Base-by-base conservation (phyloP, 768 basidiomycete genomes). In the Rhizopogon vinicolor region DNA sequence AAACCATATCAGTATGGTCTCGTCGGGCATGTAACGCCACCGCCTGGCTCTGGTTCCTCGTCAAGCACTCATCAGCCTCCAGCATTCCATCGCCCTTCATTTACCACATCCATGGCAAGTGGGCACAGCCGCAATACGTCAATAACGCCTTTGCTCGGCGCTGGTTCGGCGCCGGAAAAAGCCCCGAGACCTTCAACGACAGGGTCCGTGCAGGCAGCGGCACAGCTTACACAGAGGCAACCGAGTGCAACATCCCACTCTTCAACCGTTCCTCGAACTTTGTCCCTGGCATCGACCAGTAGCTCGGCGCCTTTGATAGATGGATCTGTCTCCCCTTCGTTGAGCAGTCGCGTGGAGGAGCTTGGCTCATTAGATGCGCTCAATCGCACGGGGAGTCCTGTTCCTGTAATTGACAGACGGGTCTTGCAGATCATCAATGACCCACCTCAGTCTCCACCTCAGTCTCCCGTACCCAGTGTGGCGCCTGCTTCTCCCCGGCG, bases 1-100 rank as follows among this genome's bases (percentile, higher is more conserved):
- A 78, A 71, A 63, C 83, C 84, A 22, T 87, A 87, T 62, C 75
- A 82, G 60, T 87, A 87, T 58, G 84, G 84, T 16, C 73, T 81
- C 41, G 78, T 87, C 25, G 85, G 84, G 3, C 77, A 76, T 22
- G 63, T 70, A 37, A 14, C 59, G 7, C 60, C 68, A 9, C 68
- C 68, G 42, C 60, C 58, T 3, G 71, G 72, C 2, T 62, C 66
- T 0, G 63, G 25, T 25, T 25, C 25, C 25, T 25, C 25, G 25
- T 25, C 72, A 18, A 67, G 73, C 48, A 71, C 73, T 3, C 75
- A 78, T 4, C 66, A 65, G 5, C 44, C 65, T 6, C 58, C 55
- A 51, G 9, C 7, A 33, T 33, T 33, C 31, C 31, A 33, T 14
- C 31, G 33, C 31, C 31, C 46, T 19, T 60, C 51, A 18, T 50